Base-by-base conservation (phyloP, 768 basidiomycete genomes). In the Serendipita indica region DNA sequence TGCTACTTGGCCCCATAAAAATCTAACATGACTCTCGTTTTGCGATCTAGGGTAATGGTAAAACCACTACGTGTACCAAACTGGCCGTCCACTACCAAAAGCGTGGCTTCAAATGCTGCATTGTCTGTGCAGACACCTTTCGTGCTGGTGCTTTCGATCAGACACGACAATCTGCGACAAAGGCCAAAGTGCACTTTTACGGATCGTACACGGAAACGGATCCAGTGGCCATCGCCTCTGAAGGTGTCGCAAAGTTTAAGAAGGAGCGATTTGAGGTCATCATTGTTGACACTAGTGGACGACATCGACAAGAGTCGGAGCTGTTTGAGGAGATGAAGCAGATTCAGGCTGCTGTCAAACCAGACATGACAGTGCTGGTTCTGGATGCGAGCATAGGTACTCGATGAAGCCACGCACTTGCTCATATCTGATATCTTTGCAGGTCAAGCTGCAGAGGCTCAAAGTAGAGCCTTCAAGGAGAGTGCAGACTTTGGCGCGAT, bases 111-210 rank as follows among this genome's bases (percentile, higher is more conserved):
- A 92, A 94, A 69, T 87, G 93, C 12, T 89, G 85, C 61, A 92
- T 99, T 58, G 94, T 99, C 63, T 99, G 96, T 66, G 96, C 96
- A 20, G 96, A 99, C 71, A 99, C 96, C 0, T 99, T 99, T 76
- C 88, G 96, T 72, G 96, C 96, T 2, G 96, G 96, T 57, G 96
- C 96, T 34, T 99, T 99, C 71, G 96, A 99, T 72, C 96, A 99
- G 70, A 90, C 96, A 10, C 84, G 96, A 67, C 96, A 99, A 73
- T 97, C 94, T 54, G 94, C 96, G 18, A 96, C 92, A 13, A 94
- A 96, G 70, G 96, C 96, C 35, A 98, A 97, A 69, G 90, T 99
- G 13, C 92, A 96, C 2, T 99, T 96, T 78, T 99, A 92, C 72
- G 96, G 96, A 20, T 92, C 89, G 57, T 98, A 99, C 72, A 99